Base-by-base conservation (phyloP, 306 rosid species). In the Glycine soja region DNA sequence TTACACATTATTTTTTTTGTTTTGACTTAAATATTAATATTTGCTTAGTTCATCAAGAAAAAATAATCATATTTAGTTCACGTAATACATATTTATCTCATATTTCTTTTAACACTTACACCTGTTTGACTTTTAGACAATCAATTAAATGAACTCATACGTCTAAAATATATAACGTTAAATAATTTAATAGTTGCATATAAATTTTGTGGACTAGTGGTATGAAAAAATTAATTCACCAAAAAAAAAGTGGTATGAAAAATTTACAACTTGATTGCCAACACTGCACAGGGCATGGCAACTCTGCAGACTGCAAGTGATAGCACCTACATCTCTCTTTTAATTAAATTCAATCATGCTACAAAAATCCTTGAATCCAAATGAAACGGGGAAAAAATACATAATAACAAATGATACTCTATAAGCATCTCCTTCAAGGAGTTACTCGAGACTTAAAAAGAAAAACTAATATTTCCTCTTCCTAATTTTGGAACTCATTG, bases 401-500 rank as follows among this genome's bases (percentile, higher is more conserved):
- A 42, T 1, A 52, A 75, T 45, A 69, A 77, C 19, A 75, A 67
- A 62, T 34, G 74, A 79, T 64, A 72, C 82, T 24, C 30, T 80
- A 62, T 73, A 59, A 57, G 4, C 63, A 82, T 64, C 70, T 58
- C 77, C 43, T 85, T 81, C 32, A 32, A 7, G 36, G 50, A 82
- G 83, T 58, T 61, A 54, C 76, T 76, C 6, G 62, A 80, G 59
- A 19, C 51, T 53, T 71, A 51, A 61, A 71, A 76, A 72, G 10
- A 77, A 24, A 24, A 84, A 84, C 85, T 83, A 90, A 70, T 90
- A 84, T 86, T 84, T 93, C 88, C 91, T 90, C 85, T 92, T 95
- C 88, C 88, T 88, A 67, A 92, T 87, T 88, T 93, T 92, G 86
- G 84, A 90, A 80, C 76, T 90, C 83, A 74, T 80, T 54, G 98